These are phyloP conservation scores for Sonneratia alba DNA, from an alignment of 345 rosid genomes.

Conservation along the genomic window DNA sequence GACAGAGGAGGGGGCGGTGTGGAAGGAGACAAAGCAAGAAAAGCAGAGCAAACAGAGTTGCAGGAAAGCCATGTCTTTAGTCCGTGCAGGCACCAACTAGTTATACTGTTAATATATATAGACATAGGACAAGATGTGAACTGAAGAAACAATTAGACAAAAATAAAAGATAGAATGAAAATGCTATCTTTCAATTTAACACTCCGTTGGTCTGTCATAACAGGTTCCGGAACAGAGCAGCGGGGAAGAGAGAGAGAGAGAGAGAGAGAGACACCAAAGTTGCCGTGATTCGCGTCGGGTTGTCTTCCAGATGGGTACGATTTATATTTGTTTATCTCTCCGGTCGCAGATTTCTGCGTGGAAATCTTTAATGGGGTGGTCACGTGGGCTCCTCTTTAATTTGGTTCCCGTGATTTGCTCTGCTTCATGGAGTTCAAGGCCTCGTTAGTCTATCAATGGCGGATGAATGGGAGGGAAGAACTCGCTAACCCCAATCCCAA, in stretches of 20 bases:
- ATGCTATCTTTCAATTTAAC: no score
- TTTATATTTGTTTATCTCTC: neutral
- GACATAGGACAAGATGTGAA: neutral
- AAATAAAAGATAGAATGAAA: neutral
- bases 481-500: neutral
- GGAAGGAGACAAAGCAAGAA: conserved; percentile 7
- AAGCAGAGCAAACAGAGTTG: conserved; percentile 3
- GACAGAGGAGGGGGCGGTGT: neutral
- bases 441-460: neutral
- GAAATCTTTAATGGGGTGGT: no score
- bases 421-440: neutral
- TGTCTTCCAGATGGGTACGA: conserved; percentile 8
- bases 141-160: neutral
- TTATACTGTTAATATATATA: neutral
- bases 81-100: conserved; percentile 1
- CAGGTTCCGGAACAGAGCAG: no score
- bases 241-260: neutral
- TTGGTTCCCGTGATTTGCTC: neutral
- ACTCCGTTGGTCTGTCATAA: no score
- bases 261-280: neutral
- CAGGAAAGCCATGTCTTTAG: conserved; percentile 13
- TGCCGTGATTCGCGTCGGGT: conserved; percentile 20
- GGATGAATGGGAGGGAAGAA: neutral
- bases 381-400: neutral
- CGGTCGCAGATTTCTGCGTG: neutral